These are phyloP conservation scores for Babesia bovis DNA, from an alignment of 169 alveolate genomes.

Conservation along the genomic window DNA sequence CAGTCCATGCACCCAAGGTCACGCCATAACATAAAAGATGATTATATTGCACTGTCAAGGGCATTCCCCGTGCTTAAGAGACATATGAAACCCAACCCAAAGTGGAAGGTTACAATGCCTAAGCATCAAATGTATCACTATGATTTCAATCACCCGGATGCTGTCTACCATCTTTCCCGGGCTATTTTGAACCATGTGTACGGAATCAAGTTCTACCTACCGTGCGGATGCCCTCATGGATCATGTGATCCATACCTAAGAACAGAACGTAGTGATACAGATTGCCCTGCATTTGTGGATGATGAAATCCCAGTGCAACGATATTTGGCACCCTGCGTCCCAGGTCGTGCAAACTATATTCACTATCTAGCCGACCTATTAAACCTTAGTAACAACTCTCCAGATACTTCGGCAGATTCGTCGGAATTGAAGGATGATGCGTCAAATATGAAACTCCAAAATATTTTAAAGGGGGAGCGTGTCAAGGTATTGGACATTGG, in stretches of 20 bases:
- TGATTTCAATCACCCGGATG: conserved; percentile 58
- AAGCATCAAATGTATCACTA: conserved; percentile 51
- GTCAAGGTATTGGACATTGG: conserved; percentile 76
- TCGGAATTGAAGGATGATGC: not conserved
- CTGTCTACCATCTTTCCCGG: conserved; percentile 65
- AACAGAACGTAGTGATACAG: conserved; percentile 9
- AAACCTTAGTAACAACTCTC: conserved; percentile 5
- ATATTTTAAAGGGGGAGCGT: conserved; percentile 34
- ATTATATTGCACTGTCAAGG: conserved; percentile 34
- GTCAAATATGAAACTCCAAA: not conserved
- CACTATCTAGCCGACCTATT: conserved; percentile 64
- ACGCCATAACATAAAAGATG: conserved; percentile 29
- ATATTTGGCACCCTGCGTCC: conserved; percentile 73
- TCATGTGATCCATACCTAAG: conserved; percentile 22
- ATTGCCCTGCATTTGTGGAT: not conserved
- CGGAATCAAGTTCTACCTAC: conserved; percentile 52
- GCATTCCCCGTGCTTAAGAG: conserved; percentile 52
- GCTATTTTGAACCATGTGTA: conserved; percentile 45
- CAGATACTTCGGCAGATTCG: conserved; percentile 5
- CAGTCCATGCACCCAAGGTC: conserved; percentile 42
- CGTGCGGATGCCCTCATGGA: conserved; percentile 56
- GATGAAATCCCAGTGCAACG: conserved; percentile 8
- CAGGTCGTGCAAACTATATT: conserved; percentile 74
- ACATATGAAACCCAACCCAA: conserved; percentile 57
- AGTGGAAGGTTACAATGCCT: conserved; percentile 56